Evolutionary conservation across 768 basidiomycete genomes (phyloP), one percentile per base, ranked within the genome.

Genomic region (Coprinopsis cinerea): DNA sequence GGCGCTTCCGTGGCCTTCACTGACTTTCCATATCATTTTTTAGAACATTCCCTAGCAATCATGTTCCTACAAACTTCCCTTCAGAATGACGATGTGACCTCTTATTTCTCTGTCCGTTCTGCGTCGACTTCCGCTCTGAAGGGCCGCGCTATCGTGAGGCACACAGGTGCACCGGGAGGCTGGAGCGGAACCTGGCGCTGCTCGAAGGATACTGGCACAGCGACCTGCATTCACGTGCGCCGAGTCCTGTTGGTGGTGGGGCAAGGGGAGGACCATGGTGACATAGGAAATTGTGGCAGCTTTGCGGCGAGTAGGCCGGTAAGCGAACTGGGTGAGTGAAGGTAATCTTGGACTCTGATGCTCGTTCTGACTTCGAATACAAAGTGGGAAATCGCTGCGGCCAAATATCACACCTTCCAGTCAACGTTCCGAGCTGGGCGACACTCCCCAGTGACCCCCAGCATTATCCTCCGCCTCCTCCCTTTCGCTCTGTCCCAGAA

Each of bases 371-470:
- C 18, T 23, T 10, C 10, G 5, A 4, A 23, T 11, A 6, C 23
- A 26, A 22, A 43, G 24, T 25, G 11, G 5, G 24, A 11, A 43
- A 26, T 10, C 18, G 10, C 17, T 13, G 18, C 17, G 41, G 48
- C 22, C 40, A 56, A 5, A 43, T 57, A 3, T 57, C 56, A 18
- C 48, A 60, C 46, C 9, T 50, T 1, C 24, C 39, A 2, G 36
- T 57, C n/a, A 52, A 53, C 4, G 49, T 55, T 5, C 59, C 59
- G 3, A 35, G 43, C 3, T 55, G 50, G 53, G 53, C 57, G 11
- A 27, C 44, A n/a, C 52, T 59, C 18, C 4, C 32, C 10, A 46
- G 25, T 13, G 55, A 59, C 26, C 7, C 34, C 40, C 35, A 14
- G 20, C 23, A 26, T 4, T 53, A 14, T 44, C 47, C 17, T n/a